Evolutionary conservation across 1,139 yeast species (phyloP).

Genomic region (Taiozyma sp.): DNA sequence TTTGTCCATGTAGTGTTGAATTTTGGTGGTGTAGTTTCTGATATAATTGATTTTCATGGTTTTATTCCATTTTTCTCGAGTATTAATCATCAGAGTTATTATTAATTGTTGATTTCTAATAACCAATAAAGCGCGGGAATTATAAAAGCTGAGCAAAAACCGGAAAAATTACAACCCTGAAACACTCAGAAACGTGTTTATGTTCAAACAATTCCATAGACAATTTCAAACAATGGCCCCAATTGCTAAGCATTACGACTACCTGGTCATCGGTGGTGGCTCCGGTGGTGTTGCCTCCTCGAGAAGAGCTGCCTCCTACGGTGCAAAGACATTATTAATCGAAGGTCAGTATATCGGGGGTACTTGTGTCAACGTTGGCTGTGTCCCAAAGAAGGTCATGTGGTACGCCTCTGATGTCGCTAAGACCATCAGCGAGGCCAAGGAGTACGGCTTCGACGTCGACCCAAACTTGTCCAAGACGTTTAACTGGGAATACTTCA

Average conservation of each 20-base stretch:
- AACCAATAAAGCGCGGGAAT: background rate
- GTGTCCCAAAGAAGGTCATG: constrained; percentile 98
- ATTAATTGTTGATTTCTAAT: background rate
- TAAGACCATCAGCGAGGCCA: constrained; percentile 63
- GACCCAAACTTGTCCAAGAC: constrained; percentile 50
- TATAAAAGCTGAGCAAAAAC: background rate
- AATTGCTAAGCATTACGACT: constrained; percentile 62
- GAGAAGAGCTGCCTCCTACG: constrained; percentile 91
- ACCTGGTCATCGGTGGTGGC: constrained; percentile 98
- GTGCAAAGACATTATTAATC: constrained; percentile 79
- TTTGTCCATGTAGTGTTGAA: too few relatives aligned
- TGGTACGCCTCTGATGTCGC: constrained; percentile 96
- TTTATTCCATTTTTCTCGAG: too few relatives aligned
- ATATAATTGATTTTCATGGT: too few relatives aligned
- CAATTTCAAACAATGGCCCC: constrained; percentile 22
- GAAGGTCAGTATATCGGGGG: constrained; percentile 90
- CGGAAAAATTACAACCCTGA: background rate
- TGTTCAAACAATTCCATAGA: constrained; percentile 9
- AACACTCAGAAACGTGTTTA: background rate
- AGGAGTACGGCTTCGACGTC: constrained; percentile 72
- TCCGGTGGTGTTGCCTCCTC: constrained; percentile 99
- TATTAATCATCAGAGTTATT: too few relatives aligned
- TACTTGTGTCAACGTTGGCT: constrained; percentile 98
- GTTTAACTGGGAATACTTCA: constrained; percentile 79
- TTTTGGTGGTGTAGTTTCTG: too few relatives aligned